Percentiles rank a stretch among this genome's conserved stretches.
These are phyloP conservation scores for Decorospora gaudefroyi DNA, from an alignment of 2,329 filamentous ascomycete species.

Conservation along the genomic window DNA sequence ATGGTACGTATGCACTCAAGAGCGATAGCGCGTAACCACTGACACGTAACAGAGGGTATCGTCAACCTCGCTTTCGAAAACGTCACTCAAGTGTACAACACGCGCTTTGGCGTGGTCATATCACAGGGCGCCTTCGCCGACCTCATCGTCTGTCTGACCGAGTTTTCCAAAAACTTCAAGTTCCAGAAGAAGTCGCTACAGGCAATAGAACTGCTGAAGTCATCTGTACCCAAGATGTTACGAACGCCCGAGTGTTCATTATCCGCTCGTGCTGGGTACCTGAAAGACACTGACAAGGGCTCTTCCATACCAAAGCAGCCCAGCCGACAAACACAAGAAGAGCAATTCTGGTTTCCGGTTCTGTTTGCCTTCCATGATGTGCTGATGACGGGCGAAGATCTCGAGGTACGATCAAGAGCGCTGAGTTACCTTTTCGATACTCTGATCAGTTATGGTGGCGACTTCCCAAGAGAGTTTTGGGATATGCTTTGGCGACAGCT, in stretches of 20 bases:
- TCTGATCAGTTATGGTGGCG: conserved; percentile 83
- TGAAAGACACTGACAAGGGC: conserved; percentile 54
- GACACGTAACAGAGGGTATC: conserved; percentile 71
- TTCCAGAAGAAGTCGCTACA: conserved; percentile 99
- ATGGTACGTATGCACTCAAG: conserved; percentile 56
- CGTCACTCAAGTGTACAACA: conserved; percentile 93
- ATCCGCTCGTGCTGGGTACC: conserved; percentile 65
- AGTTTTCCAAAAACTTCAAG: conserved; percentile 97
- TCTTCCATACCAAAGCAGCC: conserved; percentile 64
- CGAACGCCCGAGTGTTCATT: conserved; percentile 93
- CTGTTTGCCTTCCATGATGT: conserved; percentile 99
- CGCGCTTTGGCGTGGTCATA: conserved; percentile 92
- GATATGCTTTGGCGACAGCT: conserved; percentile 97
- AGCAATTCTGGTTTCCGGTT: conserved; percentile 98
- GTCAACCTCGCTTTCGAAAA: conserved; percentile 97
- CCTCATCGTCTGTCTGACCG: conserved; percentile 91
- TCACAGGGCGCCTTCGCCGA: conserved; percentile 97
- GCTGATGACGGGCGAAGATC: conserved; percentile 96
- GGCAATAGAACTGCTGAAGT: conserved; percentile 92
- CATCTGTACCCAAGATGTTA: conserved; percentile 91
- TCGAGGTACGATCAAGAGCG: conserved; percentile 87
- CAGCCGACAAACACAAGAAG: conserved; percentile 84
- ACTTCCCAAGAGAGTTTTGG: conserved; percentile 95
- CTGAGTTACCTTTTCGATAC: conserved; percentile 97
- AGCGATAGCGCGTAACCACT: conserved; percentile 7